Base-by-base conservation (phyloP, 257 asterid species). In the Perilla frutescens region DNA sequence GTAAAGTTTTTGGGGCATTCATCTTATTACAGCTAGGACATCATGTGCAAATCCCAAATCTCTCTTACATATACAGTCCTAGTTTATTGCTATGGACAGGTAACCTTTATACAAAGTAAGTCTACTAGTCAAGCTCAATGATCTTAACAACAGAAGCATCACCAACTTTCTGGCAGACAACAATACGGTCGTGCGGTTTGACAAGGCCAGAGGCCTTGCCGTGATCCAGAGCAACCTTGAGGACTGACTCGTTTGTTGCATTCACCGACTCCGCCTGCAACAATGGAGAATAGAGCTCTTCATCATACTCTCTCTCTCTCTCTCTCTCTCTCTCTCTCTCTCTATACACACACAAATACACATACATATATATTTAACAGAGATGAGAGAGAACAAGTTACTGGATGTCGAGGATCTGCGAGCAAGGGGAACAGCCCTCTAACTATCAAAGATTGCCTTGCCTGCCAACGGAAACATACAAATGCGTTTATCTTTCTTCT, bases 371-470 rank as follows among this genome's bases (percentile, higher is more conserved):
- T 8, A 2, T 6, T 7, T 6, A 7, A 8, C 58, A 53, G 44
- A 14, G 20, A 32, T 4, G 7, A 58, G 37, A 10, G 47, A 56
- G 44, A 61, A 31, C 7, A 53, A 32, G 92, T 74, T 71, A 89
- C 96, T 57, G 96, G 91, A 82, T 87, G 96, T 69, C 89, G 89
- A 84, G 97, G 95, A 88, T 89, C 97, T 63, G 97, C 96, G 54
- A 91, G 97, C 87, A 89, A 86, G 45, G 97, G 97, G 70, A 90
- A 92, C 71, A 92, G 93, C 54, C 96, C 97, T 71, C 97, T 79
- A 11, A 92, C 96, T 55, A 90, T 85, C 58, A 92, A 82, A 32
- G 97, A 84, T 49, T 92, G 97, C 79, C 97, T 85, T 61, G 96
- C 96, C 97, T 91, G 82, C 56, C 40, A 63, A 29, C 20, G 26